These are phyloP conservation scores for Colletotrichum liriopes DNA, from an alignment of 2,329 filamentous ascomycete genomes.

Conservation along the genomic window DNA sequence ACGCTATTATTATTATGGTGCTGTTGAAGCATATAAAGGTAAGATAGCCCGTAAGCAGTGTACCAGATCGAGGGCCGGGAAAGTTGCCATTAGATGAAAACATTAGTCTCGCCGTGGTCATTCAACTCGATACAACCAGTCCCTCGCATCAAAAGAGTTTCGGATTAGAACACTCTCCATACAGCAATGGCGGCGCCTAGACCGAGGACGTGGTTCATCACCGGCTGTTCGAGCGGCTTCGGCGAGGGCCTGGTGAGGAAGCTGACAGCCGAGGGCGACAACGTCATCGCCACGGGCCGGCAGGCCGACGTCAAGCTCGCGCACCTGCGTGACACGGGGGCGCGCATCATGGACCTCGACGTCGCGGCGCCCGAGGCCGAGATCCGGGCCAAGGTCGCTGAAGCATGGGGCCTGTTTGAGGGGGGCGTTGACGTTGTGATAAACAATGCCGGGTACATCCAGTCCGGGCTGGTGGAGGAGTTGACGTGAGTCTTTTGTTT, in stretches of 20 bases:
- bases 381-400: background rate
- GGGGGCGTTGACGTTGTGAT: too few species aligned
- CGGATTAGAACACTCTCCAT: too few species aligned
- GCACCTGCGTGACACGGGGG: conserved; percentile 48
- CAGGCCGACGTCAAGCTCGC: conserved; percentile 52
- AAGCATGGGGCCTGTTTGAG: conserved; percentile 46
- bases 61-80: background rate
- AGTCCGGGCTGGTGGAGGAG: too few species aligned
- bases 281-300: conserved; percentile 60
- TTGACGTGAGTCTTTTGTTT: too few species aligned
- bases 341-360: conserved; percentile 23
- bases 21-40: too few species aligned
- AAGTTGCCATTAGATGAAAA: too few species aligned
- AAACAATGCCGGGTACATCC: too few species aligned
- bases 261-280: conserved; percentile 55
- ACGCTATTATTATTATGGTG: too few species aligned
- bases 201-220: conserved; percentile 54
- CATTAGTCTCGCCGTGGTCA: background rate
- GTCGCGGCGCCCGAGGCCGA: conserved; percentile 3
- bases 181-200: background rate
- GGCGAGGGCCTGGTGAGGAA: conserved; percentile 56
- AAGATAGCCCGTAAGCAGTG: too few species aligned
- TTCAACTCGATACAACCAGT: background rate
- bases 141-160: too few species aligned
- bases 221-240: conserved; percentile 61